Evolutionary conservation across 768 basidiomycete genomes (phyloP).

Genomic region (Hericium coralloides): DNA sequence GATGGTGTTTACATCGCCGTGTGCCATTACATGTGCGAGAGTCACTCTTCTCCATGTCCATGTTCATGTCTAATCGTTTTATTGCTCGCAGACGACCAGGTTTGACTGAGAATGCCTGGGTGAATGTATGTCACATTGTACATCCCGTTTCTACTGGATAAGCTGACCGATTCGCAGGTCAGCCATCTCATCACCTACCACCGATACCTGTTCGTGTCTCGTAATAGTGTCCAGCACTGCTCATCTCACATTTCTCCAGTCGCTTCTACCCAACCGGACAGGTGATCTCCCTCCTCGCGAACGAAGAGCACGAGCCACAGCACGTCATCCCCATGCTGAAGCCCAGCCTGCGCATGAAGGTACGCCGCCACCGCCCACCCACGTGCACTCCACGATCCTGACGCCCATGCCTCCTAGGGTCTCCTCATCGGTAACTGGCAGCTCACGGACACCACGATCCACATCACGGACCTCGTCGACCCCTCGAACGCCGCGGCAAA

Average conservation of each 20-base stretch:
- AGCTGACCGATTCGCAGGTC: constrained; percentile 34
- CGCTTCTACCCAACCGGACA: constrained; percentile 84
- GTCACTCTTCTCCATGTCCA: constrained; percentile 1
- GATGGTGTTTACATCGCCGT: constrained; percentile 91
- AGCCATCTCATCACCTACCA: constrained; percentile 88
- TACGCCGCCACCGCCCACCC: constrained; percentile 17
- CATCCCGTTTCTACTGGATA: background rate
- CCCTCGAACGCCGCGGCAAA: constrained; percentile 25
- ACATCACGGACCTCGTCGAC: constrained; percentile 58
- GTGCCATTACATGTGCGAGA: constrained; percentile 74
- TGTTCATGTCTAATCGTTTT: constrained; percentile 3
- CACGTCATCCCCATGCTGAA: constrained; percentile 71
- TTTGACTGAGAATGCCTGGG: constrained; percentile 78
- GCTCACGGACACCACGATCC: constrained; percentile 51
- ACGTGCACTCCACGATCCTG: too few species aligned
- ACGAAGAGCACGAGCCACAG: constrained; percentile 64
- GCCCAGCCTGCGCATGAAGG: constrained; percentile 73
- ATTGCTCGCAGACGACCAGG: constrained; percentile 50
- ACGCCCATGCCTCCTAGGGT: constrained; percentile 35
- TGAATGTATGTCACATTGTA: constrained; percentile 51
- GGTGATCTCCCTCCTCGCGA: constrained; percentile 78
- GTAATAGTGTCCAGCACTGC: background rate
- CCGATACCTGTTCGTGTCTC: constrained; percentile 64
- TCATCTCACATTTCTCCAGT: constrained; percentile 26
- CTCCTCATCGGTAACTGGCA: constrained; percentile 65